Evolutionary conservation across 2,329 filamentous ascomycete genomes (phyloP), one percentile per base, ranked within the genome.

Genomic region (Diaporthe helianthi): DNA sequence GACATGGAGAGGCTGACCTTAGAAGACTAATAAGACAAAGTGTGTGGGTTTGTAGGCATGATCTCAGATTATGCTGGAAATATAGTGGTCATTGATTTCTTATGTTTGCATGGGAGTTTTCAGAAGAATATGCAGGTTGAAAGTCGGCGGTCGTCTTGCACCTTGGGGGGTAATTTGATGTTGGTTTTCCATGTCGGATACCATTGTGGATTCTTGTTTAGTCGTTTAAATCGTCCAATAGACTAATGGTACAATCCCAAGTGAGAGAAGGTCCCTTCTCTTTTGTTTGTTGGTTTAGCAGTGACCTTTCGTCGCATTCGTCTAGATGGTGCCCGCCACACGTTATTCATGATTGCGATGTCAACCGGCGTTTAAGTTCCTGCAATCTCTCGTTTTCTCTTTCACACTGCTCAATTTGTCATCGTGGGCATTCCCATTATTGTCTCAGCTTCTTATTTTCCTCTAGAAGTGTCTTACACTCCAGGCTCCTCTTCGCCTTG

Each of bases 1-100:
- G 93, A 97, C 78, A 83, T 96, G 72, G 84, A 89, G 72, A 84
- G 82, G 74, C 79, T 93, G 74, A 87, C 87, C 68, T 75, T 92
- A 49, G 83, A 85, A 52, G 81, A 69, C 22, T 71, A 44, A 54
- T 71, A 44, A 54, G 31, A 36, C 22, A 13, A 15, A 19, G 2
- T 7, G 44, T 12, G 1, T 31, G 29, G 19, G 19, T n/a, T 49
- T 49, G 13, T 24, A 19, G 33, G 29, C 44, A 36, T 63, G 2
- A 12, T 24, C 5, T 8, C 12, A 44, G 3, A 9, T 63, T 26
- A 3, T 10, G 26, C 13, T 29, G 19, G 44, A 12, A 13, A 24
- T 15, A 24, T 5, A 44, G 17, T 9, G 29, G 29, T 36, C n/a
- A 49, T 47, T 19, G 7, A 47, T 63, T 22, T 2, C 29, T 52